phyloP scores from a whole-genome alignment of 73 alveolate species.

The Blepharisma japonicum region DNA sequence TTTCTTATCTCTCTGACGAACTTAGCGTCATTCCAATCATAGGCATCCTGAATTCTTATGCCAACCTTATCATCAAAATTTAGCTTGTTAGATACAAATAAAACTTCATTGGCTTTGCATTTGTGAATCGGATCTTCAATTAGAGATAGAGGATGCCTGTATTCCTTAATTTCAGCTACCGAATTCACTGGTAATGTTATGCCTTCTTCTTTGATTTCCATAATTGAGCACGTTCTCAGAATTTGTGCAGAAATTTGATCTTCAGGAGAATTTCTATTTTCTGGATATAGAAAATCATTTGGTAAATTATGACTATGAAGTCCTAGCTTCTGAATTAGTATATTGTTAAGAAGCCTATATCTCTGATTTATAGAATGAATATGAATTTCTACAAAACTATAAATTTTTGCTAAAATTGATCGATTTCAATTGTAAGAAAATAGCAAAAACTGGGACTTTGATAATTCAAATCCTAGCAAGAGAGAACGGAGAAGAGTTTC shows the following conservation, averaged over 20 bases:
- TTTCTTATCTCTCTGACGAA: not conserved
- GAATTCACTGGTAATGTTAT: not conserved
- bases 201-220: not conserved
- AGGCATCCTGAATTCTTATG: too few species aligned
- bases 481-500: not conserved
- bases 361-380: not conserved
- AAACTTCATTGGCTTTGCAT: not conserved
- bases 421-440: not conserved
- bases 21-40: not conserved
- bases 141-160: not conserved
- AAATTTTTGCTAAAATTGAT: not conserved
- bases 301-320: not conserved
- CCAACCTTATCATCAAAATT: not conserved
- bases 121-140: constrained; percentile 1
- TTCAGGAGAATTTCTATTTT: not conserved
- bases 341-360: not conserved
- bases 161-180: not conserved
- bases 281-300: not conserved
- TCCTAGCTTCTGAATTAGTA: constrained; percentile 12
- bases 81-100: not conserved
- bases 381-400: not conserved
- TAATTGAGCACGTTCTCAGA: not conserved
- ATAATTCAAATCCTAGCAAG: not conserved
- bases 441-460: not conserved
- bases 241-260: not conserved